phyloP scores from a whole-genome alignment of 306 rosid species.

The Arachis hypogaea region DNA sequence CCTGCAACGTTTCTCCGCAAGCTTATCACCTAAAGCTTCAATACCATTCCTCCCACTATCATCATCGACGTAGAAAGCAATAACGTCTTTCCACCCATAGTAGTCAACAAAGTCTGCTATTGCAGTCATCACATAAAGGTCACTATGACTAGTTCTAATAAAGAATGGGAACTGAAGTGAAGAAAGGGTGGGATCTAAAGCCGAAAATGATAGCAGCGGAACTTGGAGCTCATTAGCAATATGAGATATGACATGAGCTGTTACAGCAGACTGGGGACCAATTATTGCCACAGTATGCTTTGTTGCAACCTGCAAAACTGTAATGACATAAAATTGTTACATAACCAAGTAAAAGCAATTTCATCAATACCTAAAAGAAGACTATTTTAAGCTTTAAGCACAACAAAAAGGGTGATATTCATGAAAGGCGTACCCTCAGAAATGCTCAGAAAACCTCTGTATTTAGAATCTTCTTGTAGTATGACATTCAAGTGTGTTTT shows the following conservation, averaged over 20 bases:
- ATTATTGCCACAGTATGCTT: slow-evolving; percentile 78
- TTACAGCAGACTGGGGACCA: slow-evolving; percentile 85
- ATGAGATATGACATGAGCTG: slow-evolving; percentile 88
- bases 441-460: slow-evolving; percentile 81
- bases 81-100: slow-evolving; percentile 84
- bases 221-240: slow-evolving; percentile 91
- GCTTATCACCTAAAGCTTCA: slow-evolving; percentile 68
- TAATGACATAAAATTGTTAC: slow-evolving; percentile 30
- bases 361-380: neutral
- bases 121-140: slow-evolving; percentile 84
- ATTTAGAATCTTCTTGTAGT: slow-evolving; percentile 71
- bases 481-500: slow-evolving; percentile 58
- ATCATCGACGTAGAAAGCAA: slow-evolving; percentile 84
- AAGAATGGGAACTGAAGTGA: slow-evolving; percentile 94
- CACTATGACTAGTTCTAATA: slow-evolving; percentile 71
- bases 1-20: slow-evolving; percentile 77
- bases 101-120: slow-evolving; percentile 72
- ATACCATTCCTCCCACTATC: slow-evolving; percentile 93
- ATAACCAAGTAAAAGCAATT: slow-evolving; percentile 19
- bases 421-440: slow-evolving; percentile 64
- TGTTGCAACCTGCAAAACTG: slow-evolving; percentile 88
- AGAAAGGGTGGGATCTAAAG: slow-evolving; percentile 83
- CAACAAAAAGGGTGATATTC: neutral
- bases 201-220: slow-evolving; percentile 80
- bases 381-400: slow-evolving; percentile 7